Conservation (phyloP, 257 asterid genomes). For the Penstemon eatonii region DNA sequence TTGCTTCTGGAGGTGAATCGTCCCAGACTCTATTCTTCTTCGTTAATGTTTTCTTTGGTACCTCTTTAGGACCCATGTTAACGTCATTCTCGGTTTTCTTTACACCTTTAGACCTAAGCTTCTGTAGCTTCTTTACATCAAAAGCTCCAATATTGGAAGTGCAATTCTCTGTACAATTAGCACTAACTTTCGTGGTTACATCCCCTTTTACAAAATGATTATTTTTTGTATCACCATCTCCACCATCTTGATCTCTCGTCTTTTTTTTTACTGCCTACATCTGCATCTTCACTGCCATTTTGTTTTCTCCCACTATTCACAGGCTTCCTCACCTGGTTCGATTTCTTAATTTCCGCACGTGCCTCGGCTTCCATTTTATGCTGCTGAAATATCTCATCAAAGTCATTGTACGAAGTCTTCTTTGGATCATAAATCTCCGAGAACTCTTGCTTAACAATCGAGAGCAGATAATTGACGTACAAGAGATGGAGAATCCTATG, state of each 20-base stretch:
- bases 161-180: conserved; percentile 67
- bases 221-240: conserved; percentile 49
- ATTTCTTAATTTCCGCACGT: conserved; percentile 86
- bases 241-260: conserved; percentile 59
- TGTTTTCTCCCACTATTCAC: conserved; percentile 49
- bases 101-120: conserved; percentile 68
- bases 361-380: conserved; percentile 92
- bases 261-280: conserved; percentile 81
- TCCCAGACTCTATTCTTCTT: conserved; percentile 86
- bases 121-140: conserved; percentile 84
- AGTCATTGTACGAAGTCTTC: conserved; percentile 67
- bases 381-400: conserved; percentile 72
- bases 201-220: conserved; percentile 44
- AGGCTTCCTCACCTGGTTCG: conserved; percentile 66
- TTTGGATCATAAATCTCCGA: conserved; percentile 73
- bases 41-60: conserved; percentile 61
- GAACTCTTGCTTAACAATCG: conserved; percentile 79
- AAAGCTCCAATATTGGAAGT: conserved; percentile 65
- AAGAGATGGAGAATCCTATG: conserved; percentile 91
- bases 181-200: conserved; percentile 33
- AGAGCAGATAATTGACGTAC: conserved; percentile 87
- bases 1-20: conserved; percentile 62
- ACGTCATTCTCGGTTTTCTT: conserved; percentile 60
- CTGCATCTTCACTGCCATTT: conserved; percentile 40
- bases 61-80: conserved; percentile 65